phyloP scores from a whole-genome alignment of 2,329 filamentous ascomycete species.

The Claviceps sorghi region DNA sequence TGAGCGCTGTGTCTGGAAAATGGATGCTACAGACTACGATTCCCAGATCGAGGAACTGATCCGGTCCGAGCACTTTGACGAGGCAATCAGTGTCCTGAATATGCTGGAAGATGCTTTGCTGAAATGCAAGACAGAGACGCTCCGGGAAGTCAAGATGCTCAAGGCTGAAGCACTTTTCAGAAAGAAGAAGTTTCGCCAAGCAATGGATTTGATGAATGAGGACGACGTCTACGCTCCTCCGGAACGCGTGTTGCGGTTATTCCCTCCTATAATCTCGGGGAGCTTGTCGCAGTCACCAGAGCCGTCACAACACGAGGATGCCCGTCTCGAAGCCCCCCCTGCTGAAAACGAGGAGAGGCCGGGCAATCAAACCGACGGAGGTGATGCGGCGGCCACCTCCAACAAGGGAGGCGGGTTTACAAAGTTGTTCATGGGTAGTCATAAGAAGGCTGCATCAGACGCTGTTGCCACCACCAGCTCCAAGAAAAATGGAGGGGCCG shows the following conservation, averaged over 20 bases:
- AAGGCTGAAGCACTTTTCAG: conserved; percentile 81
- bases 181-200: conserved; percentile 66
- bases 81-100: conserved; percentile 74
- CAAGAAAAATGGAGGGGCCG: conserved; percentile 36
- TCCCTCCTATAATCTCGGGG: conserved; percentile 71
- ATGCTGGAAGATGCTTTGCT: conserved; percentile 90
- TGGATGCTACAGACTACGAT: conserved; percentile 86
- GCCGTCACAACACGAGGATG: conserved; percentile 27
- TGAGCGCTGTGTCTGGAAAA: conserved; percentile 86
- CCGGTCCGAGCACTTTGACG: conserved; percentile 60
- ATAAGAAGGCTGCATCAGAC: conserved; percentile 33
- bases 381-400: conserved; percentile 19
- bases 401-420: conserved; percentile 33
- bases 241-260: conserved; percentile 72
- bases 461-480: conserved; percentile 51
- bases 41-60: conserved; percentile 75
- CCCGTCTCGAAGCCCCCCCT: conserved; percentile 21
- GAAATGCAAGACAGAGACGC: conserved; percentile 62
- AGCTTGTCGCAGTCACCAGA: conserved; percentile 48
- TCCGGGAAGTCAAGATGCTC: conserved; percentile 77
- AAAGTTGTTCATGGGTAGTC: conserved; percentile 35
- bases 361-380: conserved; percentile 12
- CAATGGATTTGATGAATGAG: conserved; percentile 74
- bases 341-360: conserved; percentile 15
- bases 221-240: conserved; percentile 81